A percentile compares a stretch with the other conserved stretches of the same genome.
These are phyloP conservation scores for Nothomitra cinnamomea DNA, from an alignment of 2,329 filamentous ascomycete genomes.

Conservation along the genomic window DNA sequence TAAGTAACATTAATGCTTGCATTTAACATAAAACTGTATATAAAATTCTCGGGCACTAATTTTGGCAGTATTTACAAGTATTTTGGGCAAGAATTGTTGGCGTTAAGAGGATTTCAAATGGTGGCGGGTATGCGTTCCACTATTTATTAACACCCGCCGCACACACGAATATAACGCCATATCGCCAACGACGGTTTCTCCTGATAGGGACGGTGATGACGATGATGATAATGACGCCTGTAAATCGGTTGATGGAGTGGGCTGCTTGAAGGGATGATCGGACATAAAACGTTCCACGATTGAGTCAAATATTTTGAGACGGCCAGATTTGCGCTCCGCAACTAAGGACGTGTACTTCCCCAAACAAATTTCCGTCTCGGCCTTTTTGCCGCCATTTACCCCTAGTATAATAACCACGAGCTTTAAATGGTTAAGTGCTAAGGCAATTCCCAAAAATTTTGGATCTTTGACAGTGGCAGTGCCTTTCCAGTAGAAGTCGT, in stretches of 20 bases:
- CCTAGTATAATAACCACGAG: slow-evolving; percentile 14
- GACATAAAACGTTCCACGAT: slow-evolving; percentile 12
- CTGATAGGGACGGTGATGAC: background rate
- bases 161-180: too few species aligned
- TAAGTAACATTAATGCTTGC: too few species aligned
- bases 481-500: slow-evolving; percentile 21
- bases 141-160: too few species aligned
- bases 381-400: background rate
- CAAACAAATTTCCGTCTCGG: slow-evolving; percentile 13
- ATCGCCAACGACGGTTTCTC: background rate
- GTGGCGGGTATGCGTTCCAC: too few species aligned
- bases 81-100: too few species aligned
- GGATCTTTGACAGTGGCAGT: slow-evolving; percentile 16
- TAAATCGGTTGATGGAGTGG: background rate
- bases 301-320: slow-evolving; percentile 16
- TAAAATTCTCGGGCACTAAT: too few species aligned
- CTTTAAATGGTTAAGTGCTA: slow-evolving; percentile 19
- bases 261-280: slow-evolving; percentile 4
- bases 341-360: slow-evolving; percentile 17
- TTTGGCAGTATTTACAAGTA: too few species aligned
- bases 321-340: slow-evolving; percentile 15
- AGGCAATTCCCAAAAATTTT: slow-evolving; percentile 12
- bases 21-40: too few species aligned
- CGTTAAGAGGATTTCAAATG: background rate
- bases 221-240: background rate